Evolutionary conservation across 305 asterid species (phyloP).

Genomic region (Lippia alba): DNA sequence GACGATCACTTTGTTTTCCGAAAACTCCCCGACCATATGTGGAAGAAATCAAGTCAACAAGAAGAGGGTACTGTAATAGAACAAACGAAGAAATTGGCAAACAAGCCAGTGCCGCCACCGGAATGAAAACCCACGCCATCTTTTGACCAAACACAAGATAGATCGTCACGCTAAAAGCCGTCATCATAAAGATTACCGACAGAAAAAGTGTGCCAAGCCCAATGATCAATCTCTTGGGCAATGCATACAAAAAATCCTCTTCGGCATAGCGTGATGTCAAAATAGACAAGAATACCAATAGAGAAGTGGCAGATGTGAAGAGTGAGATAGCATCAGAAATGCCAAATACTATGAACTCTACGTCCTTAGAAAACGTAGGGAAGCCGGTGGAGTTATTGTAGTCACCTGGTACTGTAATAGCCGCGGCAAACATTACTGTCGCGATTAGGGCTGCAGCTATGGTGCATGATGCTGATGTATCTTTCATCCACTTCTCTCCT

Average conservation of each 20-base stretch:
- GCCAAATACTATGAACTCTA: conserved; percentile 8
- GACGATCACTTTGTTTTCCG: conserved; percentile 3
- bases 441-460: conserved; percentile 27
- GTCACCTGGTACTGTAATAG: conserved; percentile 39
- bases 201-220: conserved; percentile 27
- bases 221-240: conserved; percentile 26
- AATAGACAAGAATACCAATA: background rate
- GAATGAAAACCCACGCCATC: conserved; percentile 4
- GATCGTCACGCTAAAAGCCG: conserved; percentile 18
- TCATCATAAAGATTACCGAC: conserved; percentile 18
- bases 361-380: background rate
- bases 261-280: background rate
- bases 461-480: background rate
- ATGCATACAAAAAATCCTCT: background rate
- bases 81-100: conserved; percentile 29
- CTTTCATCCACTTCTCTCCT: conserved; percentile 32
- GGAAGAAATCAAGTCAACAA: conserved; percentile 7
- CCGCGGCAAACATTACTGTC: conserved; percentile 34
- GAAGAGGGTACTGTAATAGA: background rate
- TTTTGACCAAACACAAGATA: conserved; percentile 12
- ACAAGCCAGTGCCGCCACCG: conserved; percentile 13
- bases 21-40: conserved; percentile 30
- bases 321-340: conserved; percentile 3
- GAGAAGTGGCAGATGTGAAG: background rate
- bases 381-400: background rate